phyloP scores from a whole-genome alignment of 768 basidiomycete genomes.

The Boletus bicolor region DNA sequence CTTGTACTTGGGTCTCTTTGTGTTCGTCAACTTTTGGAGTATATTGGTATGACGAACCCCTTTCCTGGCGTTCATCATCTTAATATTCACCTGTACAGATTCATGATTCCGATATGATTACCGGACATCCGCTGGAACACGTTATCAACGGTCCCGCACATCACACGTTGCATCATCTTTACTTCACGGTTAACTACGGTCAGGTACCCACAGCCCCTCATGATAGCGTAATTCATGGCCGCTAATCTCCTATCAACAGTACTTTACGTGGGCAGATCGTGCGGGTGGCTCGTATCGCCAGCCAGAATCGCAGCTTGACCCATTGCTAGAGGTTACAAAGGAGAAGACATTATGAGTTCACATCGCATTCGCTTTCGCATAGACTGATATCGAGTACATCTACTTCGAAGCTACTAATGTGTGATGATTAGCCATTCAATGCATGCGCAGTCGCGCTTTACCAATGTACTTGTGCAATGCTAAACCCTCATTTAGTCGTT shows the following conservation, averaged over 20 bases:
- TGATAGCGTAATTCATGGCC: not conserved
- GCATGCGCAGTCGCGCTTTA: not conserved
- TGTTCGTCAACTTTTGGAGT: slow-evolving; percentile 90
- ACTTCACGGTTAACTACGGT: slow-evolving; percentile 96
- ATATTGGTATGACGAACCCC: slow-evolving; percentile 62
- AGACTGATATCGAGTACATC: slow-evolving; percentile 13
- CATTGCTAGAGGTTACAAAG: slow-evolving; percentile 58
- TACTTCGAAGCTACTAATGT: slow-evolving; percentile 20
- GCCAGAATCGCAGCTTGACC: slow-evolving; percentile 81
- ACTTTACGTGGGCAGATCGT: slow-evolving; percentile 95
- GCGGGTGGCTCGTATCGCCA: slow-evolving; percentile 84
- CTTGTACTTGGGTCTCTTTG: slow-evolving; percentile 82
- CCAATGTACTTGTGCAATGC: not conserved
- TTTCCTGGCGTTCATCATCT: not conserved
- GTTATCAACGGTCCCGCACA: slow-evolving; percentile 98
- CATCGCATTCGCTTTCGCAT: not conserved
- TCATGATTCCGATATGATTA: slow-evolving; percentile 99
- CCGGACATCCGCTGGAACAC: slow-evolving; percentile 81
- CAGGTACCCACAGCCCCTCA: slow-evolving; percentile 53
- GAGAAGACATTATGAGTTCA: slow-evolving; percentile 23
- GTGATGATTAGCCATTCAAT: slow-evolving; percentile 5
- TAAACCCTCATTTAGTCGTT: not conserved
- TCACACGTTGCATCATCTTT: slow-evolving; percentile 94
- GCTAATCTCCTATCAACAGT: slow-evolving; percentile 48
- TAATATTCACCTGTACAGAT: slow-evolving; percentile 51